Evolutionary conservation across 768 basidiomycete genomes (phyloP).

Genomic region (Calocera viscosa): DNA sequence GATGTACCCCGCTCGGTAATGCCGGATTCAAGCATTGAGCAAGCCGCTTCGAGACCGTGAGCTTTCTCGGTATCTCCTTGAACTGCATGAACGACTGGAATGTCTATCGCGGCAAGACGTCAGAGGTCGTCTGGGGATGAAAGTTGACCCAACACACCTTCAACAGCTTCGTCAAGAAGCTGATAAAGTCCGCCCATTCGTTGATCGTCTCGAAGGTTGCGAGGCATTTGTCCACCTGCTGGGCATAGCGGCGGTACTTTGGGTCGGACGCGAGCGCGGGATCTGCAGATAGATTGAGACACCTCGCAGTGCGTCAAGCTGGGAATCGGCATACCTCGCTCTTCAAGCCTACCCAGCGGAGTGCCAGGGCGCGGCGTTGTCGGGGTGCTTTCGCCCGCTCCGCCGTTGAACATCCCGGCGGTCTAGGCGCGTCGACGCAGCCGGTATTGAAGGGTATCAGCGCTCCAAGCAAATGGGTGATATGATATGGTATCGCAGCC

Average conservation of each 20-base stretch:
- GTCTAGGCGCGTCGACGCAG: background rate
- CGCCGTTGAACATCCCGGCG: background rate
- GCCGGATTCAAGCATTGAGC: slow-evolving; percentile 98
- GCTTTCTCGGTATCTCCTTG: slow-evolving; percentile 89
- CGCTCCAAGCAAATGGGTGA: background rate
- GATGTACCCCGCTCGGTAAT: slow-evolving; percentile 90
- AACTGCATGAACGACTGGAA: slow-evolving; percentile 89
- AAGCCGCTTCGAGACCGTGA: slow-evolving; percentile 86
- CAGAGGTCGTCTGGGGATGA: background rate
- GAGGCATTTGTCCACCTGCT: slow-evolving; percentile 85
- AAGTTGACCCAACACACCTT: slow-evolving; percentile 42
- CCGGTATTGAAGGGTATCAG: background rate
- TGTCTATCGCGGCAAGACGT: slow-evolving; percentile 39
- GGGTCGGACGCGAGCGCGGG: slow-evolving; percentile 40
- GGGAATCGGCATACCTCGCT: background rate
- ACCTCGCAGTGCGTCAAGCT: background rate
- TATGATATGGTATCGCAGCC: background rate
- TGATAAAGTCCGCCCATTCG: slow-evolving; percentile 99
- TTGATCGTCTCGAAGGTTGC: slow-evolving; percentile 90
- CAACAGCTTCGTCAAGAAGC: slow-evolving; percentile 84
- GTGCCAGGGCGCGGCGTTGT: background rate
- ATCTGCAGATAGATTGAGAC: background rate
- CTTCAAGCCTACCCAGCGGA: background rate
- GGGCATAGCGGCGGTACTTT: slow-evolving; percentile 86
- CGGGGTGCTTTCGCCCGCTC: background rate